Conservation (phyloP, 352 stramenopile genomes). For the Phytopythium kandeliae region DNA sequence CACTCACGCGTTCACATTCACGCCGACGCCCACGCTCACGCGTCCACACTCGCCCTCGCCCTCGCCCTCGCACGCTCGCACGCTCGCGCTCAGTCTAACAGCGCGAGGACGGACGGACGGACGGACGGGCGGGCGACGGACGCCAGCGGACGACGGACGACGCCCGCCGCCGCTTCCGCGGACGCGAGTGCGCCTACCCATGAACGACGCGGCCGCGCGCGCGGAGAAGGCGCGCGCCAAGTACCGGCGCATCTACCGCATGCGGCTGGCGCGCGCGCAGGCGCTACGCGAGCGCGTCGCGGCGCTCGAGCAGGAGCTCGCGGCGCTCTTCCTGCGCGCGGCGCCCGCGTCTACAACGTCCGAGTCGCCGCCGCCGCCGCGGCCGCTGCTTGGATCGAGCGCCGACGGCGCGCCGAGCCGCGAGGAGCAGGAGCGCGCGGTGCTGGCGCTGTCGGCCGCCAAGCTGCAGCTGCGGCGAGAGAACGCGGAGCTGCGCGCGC, state of each 20-base stretch:
- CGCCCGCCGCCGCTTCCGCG: no score
- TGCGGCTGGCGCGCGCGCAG: conserved; percentile 3
- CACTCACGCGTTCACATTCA: no score
- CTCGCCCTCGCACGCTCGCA: no score
- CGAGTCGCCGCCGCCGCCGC: background rate
- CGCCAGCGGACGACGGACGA: no score
- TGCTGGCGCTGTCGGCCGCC: background rate
- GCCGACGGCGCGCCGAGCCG: background rate
- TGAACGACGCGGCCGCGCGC: no score
- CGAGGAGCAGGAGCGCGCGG: background rate
- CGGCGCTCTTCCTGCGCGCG: background rate
- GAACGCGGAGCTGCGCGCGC: background rate
- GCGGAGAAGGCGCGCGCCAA: conserved; percentile 5
- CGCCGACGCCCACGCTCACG: no score
- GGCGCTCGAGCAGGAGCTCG: conserved; percentile 1
- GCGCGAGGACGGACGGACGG: no score
- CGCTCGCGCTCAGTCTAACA: no score
- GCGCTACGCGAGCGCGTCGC: background rate
- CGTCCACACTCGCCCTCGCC: no score
- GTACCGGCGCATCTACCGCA: conserved; percentile 5
- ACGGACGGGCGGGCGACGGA: no score
- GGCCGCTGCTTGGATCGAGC: background rate
- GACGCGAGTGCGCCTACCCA: no score
- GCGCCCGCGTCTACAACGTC: background rate
- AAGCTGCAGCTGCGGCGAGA: conserved; percentile 3